Conservation (phyloP, 371 early-diverging fungal species). For the Haplosporangium sp. region DNA sequence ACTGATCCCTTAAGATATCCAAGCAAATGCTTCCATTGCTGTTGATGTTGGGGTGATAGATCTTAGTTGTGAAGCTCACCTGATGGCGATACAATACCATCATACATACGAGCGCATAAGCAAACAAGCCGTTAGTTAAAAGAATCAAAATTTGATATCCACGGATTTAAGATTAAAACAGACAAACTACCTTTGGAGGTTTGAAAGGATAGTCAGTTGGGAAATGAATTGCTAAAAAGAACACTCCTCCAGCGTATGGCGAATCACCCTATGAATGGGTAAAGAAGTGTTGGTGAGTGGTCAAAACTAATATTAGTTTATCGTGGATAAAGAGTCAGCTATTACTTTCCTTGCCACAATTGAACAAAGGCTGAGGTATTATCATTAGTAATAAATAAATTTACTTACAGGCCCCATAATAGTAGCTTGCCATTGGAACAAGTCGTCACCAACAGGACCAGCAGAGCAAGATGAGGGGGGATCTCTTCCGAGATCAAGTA, state of each 20-base stretch:
- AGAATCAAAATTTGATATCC: neutral
- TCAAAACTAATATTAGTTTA: neutral
- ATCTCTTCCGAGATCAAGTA: constrained; percentile 95
- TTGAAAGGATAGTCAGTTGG: constrained; percentile 99
- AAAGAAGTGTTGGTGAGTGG: constrained; percentile 2
- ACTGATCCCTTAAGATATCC: constrained; percentile 98
- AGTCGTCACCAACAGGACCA: constrained; percentile 91
- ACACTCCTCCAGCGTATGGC: constrained; percentile 91
- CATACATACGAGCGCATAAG: neutral
- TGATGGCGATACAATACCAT: constrained; percentile 35
- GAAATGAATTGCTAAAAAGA: constrained; percentile 98
- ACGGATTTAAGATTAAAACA: neutral
- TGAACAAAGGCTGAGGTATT: neutral
- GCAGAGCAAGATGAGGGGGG: constrained; percentile 96
- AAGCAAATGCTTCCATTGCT: constrained; percentile 98
- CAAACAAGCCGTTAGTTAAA: constrained; percentile 8
- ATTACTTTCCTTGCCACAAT: too few species aligned
- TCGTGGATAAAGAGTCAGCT: too few species aligned
- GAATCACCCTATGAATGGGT: constrained; percentile 46
- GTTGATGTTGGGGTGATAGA: constrained; percentile 99
- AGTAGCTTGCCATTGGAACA: constrained; percentile 96
- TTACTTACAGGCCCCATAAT: constrained; percentile 95
- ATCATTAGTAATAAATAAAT: neutral
- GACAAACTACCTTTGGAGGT: constrained; percentile 86
- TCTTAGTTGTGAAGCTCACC: constrained; percentile 96